A percentile compares a stretch with the other conserved stretches of the same genome.
Evolutionary conservation across 2,329 filamentous ascomycete genomes (phyloP).

Genomic region (Thyridium curvatum): DNA sequence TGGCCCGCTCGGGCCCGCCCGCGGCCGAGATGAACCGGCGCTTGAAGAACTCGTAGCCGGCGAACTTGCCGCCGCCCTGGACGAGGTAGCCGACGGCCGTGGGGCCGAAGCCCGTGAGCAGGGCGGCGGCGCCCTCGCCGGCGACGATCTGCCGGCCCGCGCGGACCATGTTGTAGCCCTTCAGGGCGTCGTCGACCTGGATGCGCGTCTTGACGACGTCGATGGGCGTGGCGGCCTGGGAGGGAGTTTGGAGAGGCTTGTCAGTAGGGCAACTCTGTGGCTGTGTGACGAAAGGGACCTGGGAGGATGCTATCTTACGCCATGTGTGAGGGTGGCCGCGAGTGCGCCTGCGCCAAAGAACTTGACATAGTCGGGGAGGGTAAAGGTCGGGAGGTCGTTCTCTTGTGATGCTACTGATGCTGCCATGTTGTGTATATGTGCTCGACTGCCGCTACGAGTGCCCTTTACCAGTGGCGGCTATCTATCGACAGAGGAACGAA

Average conservation of each 20-base stretch:
- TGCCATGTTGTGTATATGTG: not conserved
- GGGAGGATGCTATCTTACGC: constrained; percentile 28
- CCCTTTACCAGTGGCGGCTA: no score
- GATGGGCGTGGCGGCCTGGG: constrained; percentile 45
- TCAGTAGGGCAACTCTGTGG: not conserved
- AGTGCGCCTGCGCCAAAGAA: constrained; percentile 48
- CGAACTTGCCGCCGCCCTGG: constrained; percentile 86
- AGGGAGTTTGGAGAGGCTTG: not conserved
- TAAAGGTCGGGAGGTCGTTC: constrained; percentile 32
- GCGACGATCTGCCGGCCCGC: constrained; percentile 72
- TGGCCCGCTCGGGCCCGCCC: constrained; percentile 42
- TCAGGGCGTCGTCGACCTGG: constrained; percentile 80
- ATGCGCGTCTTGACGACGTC: constrained; percentile 85
- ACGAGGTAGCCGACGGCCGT: constrained; percentile 85
- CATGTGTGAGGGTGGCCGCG: constrained; percentile 45
- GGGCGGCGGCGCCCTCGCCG: constrained; percentile 71
- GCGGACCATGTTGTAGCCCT: constrained; percentile 77
- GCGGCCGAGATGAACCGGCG: constrained; percentile 70
- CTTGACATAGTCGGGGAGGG: constrained; percentile 38
- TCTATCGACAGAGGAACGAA: no score
- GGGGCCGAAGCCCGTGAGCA: constrained; percentile 78
- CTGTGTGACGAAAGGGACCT: no score
- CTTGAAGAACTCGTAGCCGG: constrained; percentile 93
- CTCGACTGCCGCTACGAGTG: no score
- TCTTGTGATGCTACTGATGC: constrained; percentile 2